Base-by-base conservation (phyloP, 495 filamentous ascomycete genomes). In the Neurospora intermedia region DNA sequence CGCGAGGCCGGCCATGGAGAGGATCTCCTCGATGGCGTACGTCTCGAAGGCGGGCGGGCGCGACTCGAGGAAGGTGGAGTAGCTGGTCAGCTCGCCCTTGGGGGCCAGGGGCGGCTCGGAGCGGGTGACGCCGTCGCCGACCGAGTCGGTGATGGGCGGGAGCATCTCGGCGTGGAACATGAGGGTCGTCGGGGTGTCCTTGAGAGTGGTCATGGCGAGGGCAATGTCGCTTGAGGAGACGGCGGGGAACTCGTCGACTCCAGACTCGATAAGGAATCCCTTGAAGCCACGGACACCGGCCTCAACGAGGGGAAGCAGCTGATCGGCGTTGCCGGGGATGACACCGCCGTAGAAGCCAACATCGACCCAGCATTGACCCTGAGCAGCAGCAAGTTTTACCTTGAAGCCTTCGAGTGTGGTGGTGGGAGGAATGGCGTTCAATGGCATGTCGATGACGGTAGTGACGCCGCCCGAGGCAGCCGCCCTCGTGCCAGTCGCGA, bases 131-230 rank as follows among this genome's bases (percentile, higher is more conserved):
- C 88, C 88, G 78, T 96, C 93, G 59, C 93, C 92, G 13, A 94
- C 91, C 0, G 93, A 94, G 74, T 89, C 89, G 59, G 92, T 84
- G 74, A 94, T 91, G 4, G 95, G 94, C 3, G 96, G 96, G 27
- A 97, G 90, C 94, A 97, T 98, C 82, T 99, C 96, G 23, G 96
- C 96, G 78, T 99, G 96, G 83, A 99, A 99, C 95, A 99, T 98
- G 59, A 98, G 85, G 0, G 93, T 95, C 18, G 96, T 99, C 62
- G 92, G 87, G 45, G 82, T 79, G 75, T 92, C 89, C 46, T 90
- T 90, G 70, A 99, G 86, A 66, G 91, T 92, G 9, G 81, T 86
- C 89, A 99, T 93, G 59, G 90, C 94, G 62, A 89, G 87, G 0
- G 88, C 85, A 75, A 99, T 91, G 80, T 98, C 96, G 2, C 81